Evolutionary conservation across 2,329 filamentous ascomycete species (phyloP).

Genomic region (Hypomyces rosellus): DNA sequence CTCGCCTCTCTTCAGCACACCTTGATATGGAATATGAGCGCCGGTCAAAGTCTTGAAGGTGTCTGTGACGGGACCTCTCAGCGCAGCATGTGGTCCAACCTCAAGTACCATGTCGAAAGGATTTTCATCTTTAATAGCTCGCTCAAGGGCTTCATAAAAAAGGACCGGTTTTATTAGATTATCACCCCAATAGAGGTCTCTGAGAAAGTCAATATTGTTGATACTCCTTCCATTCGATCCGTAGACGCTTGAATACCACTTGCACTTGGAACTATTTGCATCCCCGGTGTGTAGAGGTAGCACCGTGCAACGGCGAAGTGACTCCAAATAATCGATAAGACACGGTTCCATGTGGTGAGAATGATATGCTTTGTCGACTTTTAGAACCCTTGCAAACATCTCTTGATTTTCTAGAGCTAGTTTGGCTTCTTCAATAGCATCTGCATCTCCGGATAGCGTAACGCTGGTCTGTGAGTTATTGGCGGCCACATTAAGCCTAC

Average conservation of each 20-base stretch:
- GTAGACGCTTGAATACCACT: slow-evolving; percentile 22
- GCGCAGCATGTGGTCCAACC: slow-evolving; percentile 41
- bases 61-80: slow-evolving; percentile 40
- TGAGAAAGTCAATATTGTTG: slow-evolving; percentile 2
- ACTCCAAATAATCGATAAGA: slow-evolving; percentile 12
- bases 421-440: slow-evolving; percentile 20
- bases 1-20: slow-evolving; percentile 11
- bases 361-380: slow-evolving; percentile 43
- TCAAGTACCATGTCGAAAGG: slow-evolving; percentile 23
- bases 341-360: slow-evolving; percentile 40
- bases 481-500: slow-evolving; percentile 19
- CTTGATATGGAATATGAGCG: slow-evolving; percentile 11
- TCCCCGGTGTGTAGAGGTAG: not conserved
- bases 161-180: slow-evolving; percentile 20
- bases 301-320: slow-evolving; percentile 7
- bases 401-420: slow-evolving; percentile 15
- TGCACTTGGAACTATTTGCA: not conserved
- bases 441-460: slow-evolving; percentile 24
- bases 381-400: slow-evolving; percentile 30
- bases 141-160: slow-evolving; percentile 16
- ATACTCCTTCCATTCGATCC: slow-evolving; percentile 15
- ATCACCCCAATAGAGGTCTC: slow-evolving; percentile 18
- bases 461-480: slow-evolving; percentile 16
- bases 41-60: slow-evolving; percentile 19
- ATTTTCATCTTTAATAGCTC: not conserved